Base-by-base conservation (phyloP, 208 protist genomes). In the Acanthamoeba healyi region DNA sequence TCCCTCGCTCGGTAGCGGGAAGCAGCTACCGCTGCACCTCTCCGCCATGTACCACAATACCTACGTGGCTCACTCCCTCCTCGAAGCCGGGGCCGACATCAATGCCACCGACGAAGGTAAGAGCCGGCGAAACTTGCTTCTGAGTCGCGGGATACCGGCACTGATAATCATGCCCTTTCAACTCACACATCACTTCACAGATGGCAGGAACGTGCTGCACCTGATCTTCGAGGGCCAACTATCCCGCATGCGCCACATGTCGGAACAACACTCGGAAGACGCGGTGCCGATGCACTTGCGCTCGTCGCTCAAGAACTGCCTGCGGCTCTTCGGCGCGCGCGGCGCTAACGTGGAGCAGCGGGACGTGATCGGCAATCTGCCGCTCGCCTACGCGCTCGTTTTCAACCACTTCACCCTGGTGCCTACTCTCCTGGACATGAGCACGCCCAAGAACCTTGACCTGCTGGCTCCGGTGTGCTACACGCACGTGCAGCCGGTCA, bases 101-200 rank as follows among this genome's bases (percentile, higher is more conserved):
- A 87, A 87, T 22, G 77, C 77, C 29, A 29, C n/a, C 4, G 77
- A 87, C 77, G 26, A 87, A 63, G 77, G 77, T 63, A 87, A 84
- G n/a, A n/a, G n/a, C n/a, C n/a, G n/a, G 67, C 40, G 0, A 29
- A 32, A 3, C 49, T 61, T 87, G 3, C 32, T 63, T 40, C 12
- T 63, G 4, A n/a, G 22, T 63, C 56, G 46, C 17, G 46, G 10
- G 46, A n/a, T n/a, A n/a, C n/a, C n/a, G n/a, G n/a, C n/a, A n/a
- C n/a, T n/a, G n/a, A n/a, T n/a, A n/a, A n/a, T n/a, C n/a, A n/a
- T 51, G 46, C n/a, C 58, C 10, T 29, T 4, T 65, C 56, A 65
- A 26, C 4, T 65, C 4, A 26, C 7, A 65, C 38, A 17, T 38
- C 9, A 4, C 3, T 14, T 7, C 34, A 24, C 67, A 77, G 67